Evolutionary conservation across 495 filamentous ascomycete genomes (phyloP), one percentile per base, ranked within the genome.

Genomic region (Parachaetomium inaequale): DNA sequence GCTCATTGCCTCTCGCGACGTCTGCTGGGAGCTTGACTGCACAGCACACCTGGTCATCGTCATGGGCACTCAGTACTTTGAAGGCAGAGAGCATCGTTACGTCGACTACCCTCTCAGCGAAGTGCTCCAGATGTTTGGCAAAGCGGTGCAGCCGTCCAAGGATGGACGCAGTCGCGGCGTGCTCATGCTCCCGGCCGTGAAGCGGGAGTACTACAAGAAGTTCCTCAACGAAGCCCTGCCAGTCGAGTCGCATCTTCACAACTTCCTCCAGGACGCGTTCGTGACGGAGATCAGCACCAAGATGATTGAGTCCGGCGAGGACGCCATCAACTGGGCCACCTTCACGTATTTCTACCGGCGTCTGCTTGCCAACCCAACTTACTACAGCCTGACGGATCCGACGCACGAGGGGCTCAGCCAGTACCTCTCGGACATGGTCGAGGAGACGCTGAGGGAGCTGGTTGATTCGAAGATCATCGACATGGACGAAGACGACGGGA

Each of bases 91-190:
- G 70, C 94, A 99, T 76, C 88, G 94, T 23, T 99, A 99, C 75
- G 87, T 98, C 63, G 94, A 99, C 75, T 98, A 98, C 70, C 89
- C 93, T 3, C 85, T 98, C 63, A 93, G 88, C 69, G 94, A 99
- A 71, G 82, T 99, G n/a, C 78, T 99, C n/a, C 95, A 99, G 68
- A 99, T 99, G 95, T 96, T 97, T 63, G 94, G 94, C 66, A 95
- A 92, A 72, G 91, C 94, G 28, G 86, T 89, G 31, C 88, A 92
- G 56, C 81, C 91, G 7, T 83, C 87, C 10, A 71, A 67, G 58
- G 93, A 96, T 70, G 93, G 93, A 60, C 78, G 85, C 25, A 88
- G 91, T 54, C 90, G 88, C 62, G 95, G 93, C 61, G 90, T 99
- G 17, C 78, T 99, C 32, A 96, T 99, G 93, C 87, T 96, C 6